These are phyloP conservation scores for Quercus agrifolia DNA, from an alignment of 306 rosid genomes.

Conservation along the genomic window DNA sequence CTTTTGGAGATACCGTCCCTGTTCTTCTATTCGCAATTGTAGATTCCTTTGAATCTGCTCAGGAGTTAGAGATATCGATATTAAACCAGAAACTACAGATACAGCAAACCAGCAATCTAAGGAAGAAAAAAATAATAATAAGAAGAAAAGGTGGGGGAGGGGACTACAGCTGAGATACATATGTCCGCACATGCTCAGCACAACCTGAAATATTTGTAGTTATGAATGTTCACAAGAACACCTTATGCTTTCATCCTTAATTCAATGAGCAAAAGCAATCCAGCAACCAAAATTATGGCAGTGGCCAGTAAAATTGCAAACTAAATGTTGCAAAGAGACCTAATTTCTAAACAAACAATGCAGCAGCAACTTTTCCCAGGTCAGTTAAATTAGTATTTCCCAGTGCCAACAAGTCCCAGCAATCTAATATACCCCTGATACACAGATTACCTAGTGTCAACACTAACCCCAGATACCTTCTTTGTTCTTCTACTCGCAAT, in stretches of 20 bases:
- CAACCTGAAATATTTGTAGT: background rate
- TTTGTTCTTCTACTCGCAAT: constrained; percentile 96
- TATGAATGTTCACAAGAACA: background rate
- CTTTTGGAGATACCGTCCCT: constrained; percentile 90
- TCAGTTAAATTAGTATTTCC: background rate
- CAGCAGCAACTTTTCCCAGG: background rate
- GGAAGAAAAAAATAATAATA: background rate
- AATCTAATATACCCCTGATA: background rate
- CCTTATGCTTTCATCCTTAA: background rate
- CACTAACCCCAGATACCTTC: constrained; percentile 40
- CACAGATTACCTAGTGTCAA: background rate
- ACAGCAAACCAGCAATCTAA: background rate
- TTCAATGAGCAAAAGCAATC: background rate
- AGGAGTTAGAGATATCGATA: background rate
- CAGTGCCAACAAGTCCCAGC: background rate
- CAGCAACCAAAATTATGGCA: background rate
- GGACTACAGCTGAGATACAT: background rate
- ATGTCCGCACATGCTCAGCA: background rate
- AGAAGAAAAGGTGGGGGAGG: background rate
- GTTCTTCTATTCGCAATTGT: constrained; percentile 97
- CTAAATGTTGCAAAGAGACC: background rate
- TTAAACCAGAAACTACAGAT: background rate
- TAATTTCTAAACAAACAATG: background rate
- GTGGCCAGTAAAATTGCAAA: background rate
- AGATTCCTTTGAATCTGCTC: constrained; percentile 87